These are phyloP conservation scores for Trichophyton mentagrophytes DNA, from an alignment of 2,329 filamentous ascomycete genomes.

Conservation along the genomic window DNA sequence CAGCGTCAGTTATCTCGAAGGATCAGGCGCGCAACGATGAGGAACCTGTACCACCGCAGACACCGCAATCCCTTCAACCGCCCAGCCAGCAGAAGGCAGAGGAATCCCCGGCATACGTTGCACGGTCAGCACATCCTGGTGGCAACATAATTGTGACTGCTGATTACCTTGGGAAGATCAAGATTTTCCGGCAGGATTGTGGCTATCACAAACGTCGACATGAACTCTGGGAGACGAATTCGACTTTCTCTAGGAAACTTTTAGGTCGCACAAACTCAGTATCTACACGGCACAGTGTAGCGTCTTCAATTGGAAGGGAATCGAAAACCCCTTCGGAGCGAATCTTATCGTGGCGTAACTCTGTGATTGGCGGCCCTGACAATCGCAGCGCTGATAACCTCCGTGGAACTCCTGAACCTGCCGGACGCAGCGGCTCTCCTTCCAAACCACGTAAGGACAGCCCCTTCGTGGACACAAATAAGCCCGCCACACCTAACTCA, in stretches of 20 bases:
- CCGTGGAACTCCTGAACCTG: conserved; percentile 18
- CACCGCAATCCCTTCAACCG: conserved; percentile 18
- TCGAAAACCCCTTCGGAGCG: conserved; percentile 52
- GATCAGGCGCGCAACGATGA: conserved; percentile 30
- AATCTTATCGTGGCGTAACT: conserved; percentile 79
- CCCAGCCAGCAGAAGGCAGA: conserved; percentile 39
- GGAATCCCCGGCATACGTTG: conserved; percentile 63
- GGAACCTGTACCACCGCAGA: conserved; percentile 5
- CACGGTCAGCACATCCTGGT: conserved; percentile 59
- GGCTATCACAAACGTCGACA: conserved; percentile 65
- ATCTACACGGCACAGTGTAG: conserved; percentile 41
- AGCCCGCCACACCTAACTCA: not conserved
- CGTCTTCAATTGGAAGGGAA: conserved; percentile 31
- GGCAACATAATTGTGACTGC: conserved; percentile 90
- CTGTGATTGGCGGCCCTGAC: conserved; percentile 41
- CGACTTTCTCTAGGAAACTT: conserved; percentile 59
- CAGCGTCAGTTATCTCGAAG: conserved; percentile 48
- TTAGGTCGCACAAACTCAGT: conserved; percentile 44
- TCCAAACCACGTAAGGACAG: conserved; percentile 25
- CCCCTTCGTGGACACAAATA: not conserved
- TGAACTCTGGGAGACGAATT: conserved; percentile 66
- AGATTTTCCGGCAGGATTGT: conserved; percentile 91
- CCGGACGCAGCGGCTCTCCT: conserved; percentile 37
- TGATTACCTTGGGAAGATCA: conserved; percentile 77
- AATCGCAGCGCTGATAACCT: conserved; percentile 36